Conservation (phyloP, 257 asterid species). For the Osmanthus fragrans region DNA sequence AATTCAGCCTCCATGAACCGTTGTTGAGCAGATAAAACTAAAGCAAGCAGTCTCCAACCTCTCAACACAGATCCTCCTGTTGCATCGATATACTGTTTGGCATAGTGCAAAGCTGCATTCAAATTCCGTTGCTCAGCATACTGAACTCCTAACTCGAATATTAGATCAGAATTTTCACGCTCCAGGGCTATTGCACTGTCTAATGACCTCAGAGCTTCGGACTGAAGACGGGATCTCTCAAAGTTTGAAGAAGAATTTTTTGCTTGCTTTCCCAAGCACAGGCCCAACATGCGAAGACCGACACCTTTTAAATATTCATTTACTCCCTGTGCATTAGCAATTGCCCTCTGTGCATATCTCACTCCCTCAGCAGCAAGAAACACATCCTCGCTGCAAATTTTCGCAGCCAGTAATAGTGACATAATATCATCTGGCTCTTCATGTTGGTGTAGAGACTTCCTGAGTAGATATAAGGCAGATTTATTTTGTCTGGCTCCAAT, state of each 20-base stretch:
- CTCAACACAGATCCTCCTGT: constrained; percentile 82
- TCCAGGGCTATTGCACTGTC: constrained; percentile 70
- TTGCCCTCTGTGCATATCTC: constrained; percentile 72
- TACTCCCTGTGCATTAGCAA: constrained; percentile 51
- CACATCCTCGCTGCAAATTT: constrained; percentile 74
- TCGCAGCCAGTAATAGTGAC: constrained; percentile 79
- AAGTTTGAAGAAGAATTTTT: constrained; percentile 79
- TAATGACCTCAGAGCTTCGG: constrained; percentile 87
- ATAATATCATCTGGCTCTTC: constrained; percentile 85
- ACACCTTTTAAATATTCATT: constrained; percentile 76
- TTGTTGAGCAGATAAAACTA: constrained; percentile 86
- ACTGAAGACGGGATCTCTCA: constrained; percentile 89
- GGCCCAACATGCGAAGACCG: constrained; percentile 81
- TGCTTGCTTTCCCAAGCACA: constrained; percentile 88
- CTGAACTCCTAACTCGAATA: constrained; percentile 80
- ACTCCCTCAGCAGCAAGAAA: constrained; percentile 89
- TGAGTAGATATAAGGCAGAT: constrained; percentile 72
- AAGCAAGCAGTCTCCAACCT: constrained; percentile 94
- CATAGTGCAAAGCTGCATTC: constrained; percentile 78
- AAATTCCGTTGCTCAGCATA: constrained; percentile 88
- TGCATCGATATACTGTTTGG: constrained; percentile 78
- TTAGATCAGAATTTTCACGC: constrained; percentile 73
- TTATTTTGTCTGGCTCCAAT: constrained; percentile 66
- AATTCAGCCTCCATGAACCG: constrained; percentile 86
- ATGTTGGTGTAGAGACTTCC: constrained; percentile 67